Conservation (phyloP, 163 green algal genomes). For the Coccomyxa subellipsoidea region DNA sequence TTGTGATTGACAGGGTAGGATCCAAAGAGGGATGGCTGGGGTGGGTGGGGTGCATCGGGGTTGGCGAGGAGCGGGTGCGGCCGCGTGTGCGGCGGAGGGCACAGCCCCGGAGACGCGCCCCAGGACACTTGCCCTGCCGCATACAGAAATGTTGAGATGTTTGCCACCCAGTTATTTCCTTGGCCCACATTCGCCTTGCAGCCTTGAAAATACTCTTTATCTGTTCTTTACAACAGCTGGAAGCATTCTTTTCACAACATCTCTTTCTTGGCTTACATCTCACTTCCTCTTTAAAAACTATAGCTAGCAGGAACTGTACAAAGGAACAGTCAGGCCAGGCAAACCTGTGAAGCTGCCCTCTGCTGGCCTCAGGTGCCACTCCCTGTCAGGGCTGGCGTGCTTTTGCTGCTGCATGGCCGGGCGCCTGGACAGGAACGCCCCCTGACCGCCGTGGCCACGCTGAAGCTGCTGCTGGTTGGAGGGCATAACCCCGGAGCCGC, state of each 20-base stretch:
- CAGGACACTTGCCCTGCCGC: no score
- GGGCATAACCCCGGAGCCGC: background rate
- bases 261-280: no score
- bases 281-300: no score
- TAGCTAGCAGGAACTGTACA: no score
- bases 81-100: background rate
- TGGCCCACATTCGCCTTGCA: no score
- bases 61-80: background rate
- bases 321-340: no score
- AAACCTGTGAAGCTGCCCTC: background rate
- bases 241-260: no score
- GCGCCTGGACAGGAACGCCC: background rate
- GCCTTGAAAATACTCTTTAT: no score
- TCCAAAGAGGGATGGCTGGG: background rate
- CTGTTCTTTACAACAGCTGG: no score
- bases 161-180: no score
- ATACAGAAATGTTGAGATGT: no score
- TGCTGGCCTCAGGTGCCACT: background rate
- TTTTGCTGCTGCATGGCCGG: background rate
- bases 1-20: background rate
- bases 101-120: no score
- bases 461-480: background rate
- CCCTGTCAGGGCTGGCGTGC: background rate
- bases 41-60: background rate
- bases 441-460: background rate